These are phyloP conservation scores for Liquidambar formosana DNA, from an alignment of 164 flowering plant genomes.

Conservation along the genomic window DNA sequence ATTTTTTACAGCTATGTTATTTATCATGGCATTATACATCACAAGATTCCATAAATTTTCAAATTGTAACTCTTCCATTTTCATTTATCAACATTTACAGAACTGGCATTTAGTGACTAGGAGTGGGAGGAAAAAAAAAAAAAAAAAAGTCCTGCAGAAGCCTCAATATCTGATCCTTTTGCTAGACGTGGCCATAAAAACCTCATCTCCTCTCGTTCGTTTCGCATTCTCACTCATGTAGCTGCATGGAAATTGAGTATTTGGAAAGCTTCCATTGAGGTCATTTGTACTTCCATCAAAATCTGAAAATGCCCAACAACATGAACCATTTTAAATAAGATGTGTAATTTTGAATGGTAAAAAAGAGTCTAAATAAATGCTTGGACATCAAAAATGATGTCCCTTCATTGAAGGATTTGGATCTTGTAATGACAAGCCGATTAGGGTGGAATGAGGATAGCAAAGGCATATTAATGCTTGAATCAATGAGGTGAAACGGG, in stretches of 20 bases:
- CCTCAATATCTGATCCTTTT: slow-evolving; percentile 31
- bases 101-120: background rate
- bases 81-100: background rate
- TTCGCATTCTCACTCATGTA: slow-evolving; percentile 26
- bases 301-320: slow-evolving; percentile 9
- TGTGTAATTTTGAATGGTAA: background rate
- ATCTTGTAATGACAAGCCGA: background rate
- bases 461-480: no score
- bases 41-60: no score
- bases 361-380: background rate
- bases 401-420: background rate
- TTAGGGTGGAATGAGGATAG: background rate
- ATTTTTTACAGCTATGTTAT: no score
- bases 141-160: background rate
- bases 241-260: slow-evolving; percentile 21
- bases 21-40: no score
- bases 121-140: background rate
- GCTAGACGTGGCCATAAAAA: slow-evolving; percentile 20
- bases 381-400: background rate
- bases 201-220: slow-evolving; percentile 40
- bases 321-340: background rate
- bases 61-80: no score
- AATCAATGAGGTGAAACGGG: no score
- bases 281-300: background rate
- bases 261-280: background rate